Evolutionary conservation across 2,329 filamentous ascomycete species (phyloP), one percentile per base, ranked within the genome.

Genomic region (Anisogramma anomala): DNA sequence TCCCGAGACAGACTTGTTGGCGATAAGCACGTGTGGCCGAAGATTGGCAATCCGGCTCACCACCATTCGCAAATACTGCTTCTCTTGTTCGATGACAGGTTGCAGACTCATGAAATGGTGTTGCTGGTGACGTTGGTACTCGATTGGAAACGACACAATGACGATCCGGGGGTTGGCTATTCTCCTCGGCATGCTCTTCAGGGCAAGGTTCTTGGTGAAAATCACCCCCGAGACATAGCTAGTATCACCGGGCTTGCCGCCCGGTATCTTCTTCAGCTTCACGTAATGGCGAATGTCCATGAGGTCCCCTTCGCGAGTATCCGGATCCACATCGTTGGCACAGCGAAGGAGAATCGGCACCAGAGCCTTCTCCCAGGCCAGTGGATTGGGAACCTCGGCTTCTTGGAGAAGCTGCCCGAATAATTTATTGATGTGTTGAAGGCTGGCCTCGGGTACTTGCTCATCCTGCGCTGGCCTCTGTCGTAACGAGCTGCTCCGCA

Each of bases 261-360:
- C 89, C 0, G 88, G 84, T 10, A 98, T 91, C 57, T 93, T 94
- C 58, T 98, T 98, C 22, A 98, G 65, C 58, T 98, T 98, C 48
- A 98, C 86, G 55, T 95, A 98, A 57, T 96, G 88, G 3, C 91
- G 77, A 45, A 98, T 91, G 57, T 98, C 91, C 71, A 98, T 96
- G 55, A 91, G 84, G 58, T 98, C 91, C 20, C 87, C 88, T 41
- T 77, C 75, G 42, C 87, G 82, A 33, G 95, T 84, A 58, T 96
- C 84, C 1, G 91, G 91, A 48, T 93, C 83, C 3, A 98, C 88
- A 55, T 96, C 91, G 50, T 95, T 87, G 0, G 89, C 93, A 49
- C 88, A 91, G 52, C 83, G 83, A 17, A 95, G 68, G 15, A 98
- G 70, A 39, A 98, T 93, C 0, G 91, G 91, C 37, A 95, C 73